Evolutionary conservation across 176 grass and related monocot genomes (phyloP), one percentile per base, ranked within the genome.

Genomic region (Oryza glaberrima): DNA sequence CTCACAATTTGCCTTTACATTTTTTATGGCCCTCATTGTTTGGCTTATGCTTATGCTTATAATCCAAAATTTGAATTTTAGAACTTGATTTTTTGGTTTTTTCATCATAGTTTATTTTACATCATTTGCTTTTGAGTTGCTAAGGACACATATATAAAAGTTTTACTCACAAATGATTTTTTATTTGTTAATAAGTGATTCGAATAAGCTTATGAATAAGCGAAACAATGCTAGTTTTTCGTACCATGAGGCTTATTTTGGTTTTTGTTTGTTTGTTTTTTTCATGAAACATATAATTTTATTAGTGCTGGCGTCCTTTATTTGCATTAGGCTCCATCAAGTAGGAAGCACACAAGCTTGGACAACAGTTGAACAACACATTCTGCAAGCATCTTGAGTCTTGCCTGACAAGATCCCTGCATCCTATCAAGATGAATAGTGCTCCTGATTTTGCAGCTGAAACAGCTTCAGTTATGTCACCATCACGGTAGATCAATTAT

Each of bases 381-480:
- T 14, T 56, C 52, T 40, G 25, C 38, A 30, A 69, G 7, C 65
- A 77, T 60, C 9, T 28, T 38, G 20, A 17, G 5, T 54, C n/a
- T 23, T 54, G 30, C 46, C 15, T 67, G 65, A 22, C 65, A 58
- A 26, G 20, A 6, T 69, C 28, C 32, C 32, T n/a, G 65, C 48
- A 58, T 77, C 65, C 15, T n/a, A 8, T 14, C 76, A 75, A 28
- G 9, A n/a, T 70, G 73, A 70, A 69, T n/a, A 77, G 34, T 15
- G 32, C 73, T 76, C 64, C 46, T 58, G 82, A 40, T 77, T 56
- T n/a, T 20, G 19, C 45, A 23, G 17, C 19, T 15, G 44, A 76
- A 60, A 81, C 30, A 70, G 13, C 67, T 76, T 26, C 28, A 41
- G 51, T 47, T 36, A 36, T 36, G 35, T 36, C 35, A 36, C 4